Conservation (phyloP, 805 yeast species). For the Wickerhamiella slavikovae region DNA sequence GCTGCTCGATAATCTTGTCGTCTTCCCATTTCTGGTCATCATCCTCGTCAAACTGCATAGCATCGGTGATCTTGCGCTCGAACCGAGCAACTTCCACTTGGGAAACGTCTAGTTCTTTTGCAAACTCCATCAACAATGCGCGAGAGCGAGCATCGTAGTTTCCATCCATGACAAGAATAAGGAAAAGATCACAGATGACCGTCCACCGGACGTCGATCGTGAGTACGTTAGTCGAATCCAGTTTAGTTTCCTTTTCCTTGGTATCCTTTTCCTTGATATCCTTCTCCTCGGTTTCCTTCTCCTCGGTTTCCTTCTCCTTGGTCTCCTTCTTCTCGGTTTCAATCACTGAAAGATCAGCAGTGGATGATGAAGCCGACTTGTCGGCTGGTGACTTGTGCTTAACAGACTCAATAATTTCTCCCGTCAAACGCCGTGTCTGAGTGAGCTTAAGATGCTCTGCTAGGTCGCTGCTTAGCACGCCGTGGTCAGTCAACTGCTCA, state of each 20-base stretch:
- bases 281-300: constrained; percentile 2
- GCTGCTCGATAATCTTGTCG: constrained; percentile 39
- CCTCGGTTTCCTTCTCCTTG: constrained; percentile 3
- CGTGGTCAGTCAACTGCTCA: constrained; percentile 66
- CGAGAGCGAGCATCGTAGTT: constrained; percentile 80
- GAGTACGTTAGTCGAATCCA: too few relatives aligned
- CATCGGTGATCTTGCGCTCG: constrained; percentile 76
- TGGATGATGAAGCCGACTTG: neutral
- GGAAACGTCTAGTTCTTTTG: constrained; percentile 34
- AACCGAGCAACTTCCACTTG: constrained; percentile 65
- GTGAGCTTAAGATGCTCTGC: constrained; percentile 32
- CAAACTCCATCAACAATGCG: constrained; percentile 51
- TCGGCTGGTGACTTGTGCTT: too few relatives aligned
- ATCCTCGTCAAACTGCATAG: constrained; percentile 70
- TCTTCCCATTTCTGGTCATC: constrained; percentile 66
- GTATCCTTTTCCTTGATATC: constrained; percentile 4
- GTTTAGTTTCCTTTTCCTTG: constrained; percentile 1
- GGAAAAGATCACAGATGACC: constrained; percentile 71
- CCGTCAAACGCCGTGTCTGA: constrained; percentile 25
- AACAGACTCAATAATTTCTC: constrained; percentile 26
- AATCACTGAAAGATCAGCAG: neutral
- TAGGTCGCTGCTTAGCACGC: constrained; percentile 55
- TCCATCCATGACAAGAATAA: constrained; percentile 62
- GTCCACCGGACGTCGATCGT: constrained; percentile 84
- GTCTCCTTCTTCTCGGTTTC: constrained; percentile 5